A percentile compares a stretch with the other conserved stretches of the same genome.
These are phyloP conservation scores for Coniochaeta prunicola DNA, from an alignment of 2,329 filamentous ascomycete genomes.

Conservation along the genomic window DNA sequence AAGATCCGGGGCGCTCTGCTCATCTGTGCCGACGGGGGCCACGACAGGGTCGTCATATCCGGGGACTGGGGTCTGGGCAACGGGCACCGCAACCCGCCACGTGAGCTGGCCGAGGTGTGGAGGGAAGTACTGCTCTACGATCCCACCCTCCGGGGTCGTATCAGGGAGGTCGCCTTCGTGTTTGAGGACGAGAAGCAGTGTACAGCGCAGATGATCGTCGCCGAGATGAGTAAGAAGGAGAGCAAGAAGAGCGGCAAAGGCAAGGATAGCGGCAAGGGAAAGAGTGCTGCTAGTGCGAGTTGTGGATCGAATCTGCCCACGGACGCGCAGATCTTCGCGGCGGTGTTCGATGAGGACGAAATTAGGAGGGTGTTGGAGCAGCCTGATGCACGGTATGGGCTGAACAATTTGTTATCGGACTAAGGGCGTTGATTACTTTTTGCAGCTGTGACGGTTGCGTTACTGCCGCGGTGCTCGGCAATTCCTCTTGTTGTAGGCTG, in stretches of 20 bases:
- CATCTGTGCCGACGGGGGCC: constrained; percentile 57
- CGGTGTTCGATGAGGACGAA: constrained; percentile 42
- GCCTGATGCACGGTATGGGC: constrained; percentile 46
- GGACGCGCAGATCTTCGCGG: constrained; percentile 47
- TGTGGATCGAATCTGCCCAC: constrained; percentile 14
- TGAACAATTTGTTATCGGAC: constrained; percentile 41
- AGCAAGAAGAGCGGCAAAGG: constrained; percentile 32
- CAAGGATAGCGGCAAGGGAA: not conserved
- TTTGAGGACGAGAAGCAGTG: constrained; percentile 52
- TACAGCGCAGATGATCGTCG: constrained; percentile 44
- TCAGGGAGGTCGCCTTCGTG: constrained; percentile 55
- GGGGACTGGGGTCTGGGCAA: constrained; percentile 61
- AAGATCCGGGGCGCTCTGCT: constrained; percentile 66
- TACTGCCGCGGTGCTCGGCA: not conserved
- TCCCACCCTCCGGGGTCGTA: constrained; percentile 53
- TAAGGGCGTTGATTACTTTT: not conserved
- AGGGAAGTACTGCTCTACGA: constrained; percentile 57
- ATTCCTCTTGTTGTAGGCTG: not conserved
- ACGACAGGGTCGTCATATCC: constrained; percentile 47
- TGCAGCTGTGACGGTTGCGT: not conserved
- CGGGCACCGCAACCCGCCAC: constrained; percentile 55
- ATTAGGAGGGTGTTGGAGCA: constrained; percentile 41
- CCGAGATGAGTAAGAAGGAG: constrained; percentile 48
- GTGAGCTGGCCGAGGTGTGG: constrained; percentile 60
- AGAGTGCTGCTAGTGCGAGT: not conserved